Conservation (phyloP, 1,139 yeast species). For the Suhomyces maxii region DNA sequence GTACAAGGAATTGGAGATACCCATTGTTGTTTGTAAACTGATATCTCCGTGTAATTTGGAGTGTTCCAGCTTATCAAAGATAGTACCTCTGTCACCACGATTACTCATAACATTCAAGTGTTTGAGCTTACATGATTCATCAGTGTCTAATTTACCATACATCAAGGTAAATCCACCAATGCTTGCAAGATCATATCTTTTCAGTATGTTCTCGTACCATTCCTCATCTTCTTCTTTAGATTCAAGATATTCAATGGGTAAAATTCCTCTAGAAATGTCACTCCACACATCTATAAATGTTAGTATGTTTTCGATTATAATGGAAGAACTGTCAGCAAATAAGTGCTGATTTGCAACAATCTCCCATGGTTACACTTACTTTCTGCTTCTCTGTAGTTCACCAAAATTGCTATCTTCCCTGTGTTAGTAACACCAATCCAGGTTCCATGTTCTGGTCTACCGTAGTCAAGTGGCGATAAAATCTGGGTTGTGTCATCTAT, state of each 20-base stretch:
- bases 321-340: neutral
- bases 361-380: slow-evolving; percentile 19
- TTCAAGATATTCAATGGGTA: slow-evolving; percentile 60
- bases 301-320: slow-evolving; percentile 1
- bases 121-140: slow-evolving; percentile 25
- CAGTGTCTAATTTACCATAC: slow-evolving; percentile 56
- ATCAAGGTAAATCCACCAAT: slow-evolving; percentile 87
- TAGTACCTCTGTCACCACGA: slow-evolving; percentile 43
- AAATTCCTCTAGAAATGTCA: slow-evolving; percentile 64
- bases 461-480: slow-evolving; percentile 75
- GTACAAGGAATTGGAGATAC: slow-evolving; percentile 64
- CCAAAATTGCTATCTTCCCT: slow-evolving; percentile 71
- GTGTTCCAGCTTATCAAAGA: slow-evolving; percentile 13
- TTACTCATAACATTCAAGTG: slow-evolving; percentile 54
- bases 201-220: slow-evolving; percentile 44
- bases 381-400: slow-evolving; percentile 61
- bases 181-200: slow-evolving; percentile 33
- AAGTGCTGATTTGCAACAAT: neutral
- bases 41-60: slow-evolving; percentile 16
- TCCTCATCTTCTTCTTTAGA: slow-evolving; percentile 41
- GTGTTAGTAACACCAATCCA: slow-evolving; percentile 78
- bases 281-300: slow-evolving; percentile 6
- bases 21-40: slow-evolving; percentile 38
- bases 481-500: slow-evolving; percentile 35
- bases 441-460: slow-evolving; percentile 77